A percentile compares a stretch with the other conserved stretches of the same genome.
These are phyloP conservation scores for Hericium coralloides DNA, from an alignment of 768 basidiomycete species.

Conservation along the genomic window DNA sequence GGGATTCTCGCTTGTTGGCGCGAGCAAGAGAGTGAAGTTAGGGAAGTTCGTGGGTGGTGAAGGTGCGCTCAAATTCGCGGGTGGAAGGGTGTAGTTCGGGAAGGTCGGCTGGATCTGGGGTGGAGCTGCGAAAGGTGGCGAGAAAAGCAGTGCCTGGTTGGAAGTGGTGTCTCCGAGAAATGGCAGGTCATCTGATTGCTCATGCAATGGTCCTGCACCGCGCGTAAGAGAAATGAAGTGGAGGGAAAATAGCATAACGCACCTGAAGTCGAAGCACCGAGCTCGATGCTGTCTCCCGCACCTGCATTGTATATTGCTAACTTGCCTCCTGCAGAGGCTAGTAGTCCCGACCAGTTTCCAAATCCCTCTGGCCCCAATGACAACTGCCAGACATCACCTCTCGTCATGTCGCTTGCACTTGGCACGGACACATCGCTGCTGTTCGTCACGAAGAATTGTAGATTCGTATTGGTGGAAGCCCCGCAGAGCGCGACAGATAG, in stretches of 20 bases:
- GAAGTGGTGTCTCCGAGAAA: constrained; percentile 68
- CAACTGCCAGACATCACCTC: constrained; percentile 38
- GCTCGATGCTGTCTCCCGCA: constrained; percentile 40
- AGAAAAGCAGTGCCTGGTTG: constrained; percentile 67
- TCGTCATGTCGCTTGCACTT: constrained; percentile 24
- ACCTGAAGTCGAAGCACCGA: constrained; percentile 38
- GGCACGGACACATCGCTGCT: constrained; percentile 29
- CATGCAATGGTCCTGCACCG: constrained; percentile 40
- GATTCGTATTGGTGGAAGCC: not conserved
- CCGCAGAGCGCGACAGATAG: constrained; percentile 1
- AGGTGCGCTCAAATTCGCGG: constrained; percentile 41
- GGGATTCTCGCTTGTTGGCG: constrained; percentile 36
- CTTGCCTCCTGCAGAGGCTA: constrained; percentile 36
- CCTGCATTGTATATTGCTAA: constrained; percentile 33
- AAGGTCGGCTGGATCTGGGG: constrained; percentile 34
- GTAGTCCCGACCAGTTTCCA: constrained; percentile 42
- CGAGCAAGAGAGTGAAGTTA: constrained; percentile 48
- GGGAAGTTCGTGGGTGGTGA: constrained; percentile 30
- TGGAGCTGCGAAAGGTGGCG: constrained; percentile 38
- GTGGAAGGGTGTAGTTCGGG: constrained; percentile 71
- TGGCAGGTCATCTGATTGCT: constrained; percentile 33
- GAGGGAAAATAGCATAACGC: not conserved
- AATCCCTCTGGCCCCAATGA: constrained; percentile 31
- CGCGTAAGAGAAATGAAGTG: not conserved
- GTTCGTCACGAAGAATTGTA: constrained; percentile 47